Base-by-base conservation (phyloP, 2,329 filamentous ascomycete genomes). In the Ilyonectria robusta region DNA sequence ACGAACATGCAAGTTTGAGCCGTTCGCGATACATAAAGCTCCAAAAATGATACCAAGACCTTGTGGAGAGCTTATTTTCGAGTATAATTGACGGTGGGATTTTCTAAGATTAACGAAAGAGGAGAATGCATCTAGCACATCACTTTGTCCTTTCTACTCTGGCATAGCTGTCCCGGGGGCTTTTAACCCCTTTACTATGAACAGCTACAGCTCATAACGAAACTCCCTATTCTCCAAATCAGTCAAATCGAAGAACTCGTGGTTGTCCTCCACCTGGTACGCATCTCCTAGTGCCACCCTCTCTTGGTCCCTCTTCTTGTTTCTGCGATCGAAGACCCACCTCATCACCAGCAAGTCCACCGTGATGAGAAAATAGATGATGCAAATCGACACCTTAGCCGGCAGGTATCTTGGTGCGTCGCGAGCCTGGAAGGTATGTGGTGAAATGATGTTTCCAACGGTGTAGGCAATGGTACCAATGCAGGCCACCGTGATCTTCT, bases 361-460 rank as follows among this genome's bases (percentile, higher is more conserved):
- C 1, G 68, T 73, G 21, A 66, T 67, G 2, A 73, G 51, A 13
- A 72, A 70, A 37, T 73, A 73, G n/a, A 72, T 72, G 13, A 73
- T 65, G 29, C 68, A 73, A 15, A 73, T 73, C 0, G 71, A 71
- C 10, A 72, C 67, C 21, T 72, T 73, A 1, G 71, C 71, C 0
- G 70, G 71, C 0, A 72, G 47, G 50, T 73, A 73, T 29, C 68
- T 61, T 19, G 69, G 69, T 0, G 63, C 70, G 48, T 73, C 71
- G 0, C 69, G 59, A 1, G 71, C 68, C 17, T 72, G 71, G 37
- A 73, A 73, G 0, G 71, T 73, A 6, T 73, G 71, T 1, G 71
- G 71, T 4, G 70, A 72, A 37, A 72, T 72, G 26, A 73, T 73
- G 26, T 73, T 73, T 35, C 71, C 71, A 13, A 72, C 66, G 2